Evolutionary conservation across 768 basidiomycete species (phyloP).

Genomic region (Tulasnella calospora): DNA sequence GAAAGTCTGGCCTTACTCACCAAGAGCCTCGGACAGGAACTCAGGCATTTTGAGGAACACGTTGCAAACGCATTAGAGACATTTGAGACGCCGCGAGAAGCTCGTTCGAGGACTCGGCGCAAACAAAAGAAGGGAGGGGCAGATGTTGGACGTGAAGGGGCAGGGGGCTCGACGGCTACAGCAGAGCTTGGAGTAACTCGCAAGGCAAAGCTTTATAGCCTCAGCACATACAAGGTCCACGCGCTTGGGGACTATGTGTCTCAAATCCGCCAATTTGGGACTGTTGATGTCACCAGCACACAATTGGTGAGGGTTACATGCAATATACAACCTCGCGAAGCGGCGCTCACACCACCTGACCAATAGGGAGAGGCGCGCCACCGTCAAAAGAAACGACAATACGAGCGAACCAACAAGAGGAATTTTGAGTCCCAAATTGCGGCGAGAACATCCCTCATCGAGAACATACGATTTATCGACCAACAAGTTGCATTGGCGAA

Average conservation of each 20-base stretch:
- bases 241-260: neutral
- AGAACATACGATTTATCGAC: neutral
- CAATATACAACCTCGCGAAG: too few relatives aligned
- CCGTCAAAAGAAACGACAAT: slow-evolving; percentile 6
- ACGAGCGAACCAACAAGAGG: neutral
- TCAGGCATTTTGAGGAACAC: slow-evolving; percentile 2
- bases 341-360: neutral
- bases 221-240: slow-evolving; percentile 16
- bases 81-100: slow-evolving; percentile 3
- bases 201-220: neutral
- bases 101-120: too few relatives aligned
- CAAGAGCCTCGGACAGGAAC: neutral
- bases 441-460: neutral
- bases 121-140: too few relatives aligned
- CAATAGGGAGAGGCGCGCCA: neutral
- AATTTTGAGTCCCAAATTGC: neutral
- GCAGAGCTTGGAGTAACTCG: too few relatives aligned
- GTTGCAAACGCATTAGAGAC: slow-evolving; percentile 8
- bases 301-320: neutral
- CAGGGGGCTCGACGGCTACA: too few relatives aligned
- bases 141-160: too few relatives aligned
- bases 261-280: neutral
- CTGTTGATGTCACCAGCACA: neutral
- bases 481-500: neutral
- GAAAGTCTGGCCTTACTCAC: neutral